Evolutionary conservation across 768 basidiomycete genomes (phyloP).

Genomic region (Tremella yokohamensis): DNA sequence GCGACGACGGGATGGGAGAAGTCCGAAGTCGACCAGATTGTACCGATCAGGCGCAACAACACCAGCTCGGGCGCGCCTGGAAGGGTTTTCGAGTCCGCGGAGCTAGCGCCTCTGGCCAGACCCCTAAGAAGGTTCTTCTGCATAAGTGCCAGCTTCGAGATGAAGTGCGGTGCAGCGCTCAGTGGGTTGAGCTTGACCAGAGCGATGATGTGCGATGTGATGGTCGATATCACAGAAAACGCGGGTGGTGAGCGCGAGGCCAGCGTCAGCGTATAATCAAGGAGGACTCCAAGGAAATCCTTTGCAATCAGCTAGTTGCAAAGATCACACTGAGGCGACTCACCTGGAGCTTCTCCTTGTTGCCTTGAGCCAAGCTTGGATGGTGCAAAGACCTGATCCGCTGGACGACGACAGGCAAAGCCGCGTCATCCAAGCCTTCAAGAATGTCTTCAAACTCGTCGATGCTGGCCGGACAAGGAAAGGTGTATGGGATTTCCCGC

Average conservation of each 20-base stretch:
- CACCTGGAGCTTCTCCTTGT: slow-evolving; percentile 89
- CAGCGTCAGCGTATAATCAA: slow-evolving; percentile 82
- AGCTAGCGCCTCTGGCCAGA: slow-evolving; percentile 64
- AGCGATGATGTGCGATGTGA: slow-evolving; percentile 73
- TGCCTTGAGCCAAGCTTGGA: slow-evolving; percentile 83
- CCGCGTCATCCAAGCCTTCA: slow-evolving; percentile 64
- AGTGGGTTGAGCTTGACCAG: slow-evolving; percentile 78
- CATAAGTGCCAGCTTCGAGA: slow-evolving; percentile 80
- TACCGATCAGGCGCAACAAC: slow-evolving; percentile 73
- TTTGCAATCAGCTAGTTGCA: slow-evolving; percentile 44
- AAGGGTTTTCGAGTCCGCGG: slow-evolving; percentile 72
- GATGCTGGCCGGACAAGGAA: slow-evolving; percentile 79
- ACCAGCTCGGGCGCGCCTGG: slow-evolving; percentile 78
- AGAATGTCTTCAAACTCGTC: slow-evolving; percentile 86
- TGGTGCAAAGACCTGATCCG: slow-evolving; percentile 88
- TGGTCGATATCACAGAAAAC: slow-evolving; percentile 60
- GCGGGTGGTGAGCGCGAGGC: slow-evolving; percentile 63
- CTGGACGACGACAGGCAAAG: slow-evolving; percentile 76
- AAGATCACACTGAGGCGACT: slow-evolving; percentile 27
- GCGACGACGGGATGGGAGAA: slow-evolving; percentile 84
- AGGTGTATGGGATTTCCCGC: slow-evolving; percentile 84
- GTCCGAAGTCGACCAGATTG: slow-evolving; percentile 90
- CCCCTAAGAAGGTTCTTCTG: slow-evolving; percentile 88
- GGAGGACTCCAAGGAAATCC: slow-evolving; percentile 70
- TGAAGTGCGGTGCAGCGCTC: slow-evolving; percentile 71